Base-by-base conservation (phyloP, 192 early-diverging fungal genomes). In the Backusella psychrophila region DNA sequence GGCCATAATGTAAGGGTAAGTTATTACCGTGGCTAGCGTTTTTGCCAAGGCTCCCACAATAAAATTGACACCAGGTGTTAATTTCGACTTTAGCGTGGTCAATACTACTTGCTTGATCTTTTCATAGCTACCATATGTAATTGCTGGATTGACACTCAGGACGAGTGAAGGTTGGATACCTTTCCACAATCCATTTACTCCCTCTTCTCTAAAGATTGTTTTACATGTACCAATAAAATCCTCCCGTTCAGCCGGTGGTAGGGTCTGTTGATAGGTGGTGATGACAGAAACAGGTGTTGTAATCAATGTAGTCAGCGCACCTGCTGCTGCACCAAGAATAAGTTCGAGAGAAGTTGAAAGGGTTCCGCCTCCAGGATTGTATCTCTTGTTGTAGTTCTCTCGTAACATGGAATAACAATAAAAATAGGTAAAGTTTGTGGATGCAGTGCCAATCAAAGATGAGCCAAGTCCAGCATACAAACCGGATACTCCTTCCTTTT, bases 1-100 rank as follows among this genome's bases (percentile, higher is more conserved):
- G 56, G 98, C 98, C 98, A 99, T 98, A 81, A 99, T 99, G 78
- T 98, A 99, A 29, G 98, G 97, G 76, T 99, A 95, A 19, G 91
- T 94, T 68, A 93, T 78, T 15, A 93, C 82, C 26, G 94, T 96
- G 7, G 93, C 98, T 80, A 99, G 81, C 0, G 96, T 96, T 78
- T 99, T 99, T 42, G 94, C 89, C 33, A 98, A 66, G 12, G 98
- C 98, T n/a, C 96, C 97, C 36, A 95, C 90, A 80, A 93, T 85
- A 76, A 99, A 99, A n/a, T 93, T 92, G 77, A 96, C 87, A n/a
- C 88, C 90, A 19, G 94, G 88, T 14, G 90, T 84, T 77, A 99
- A 78, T 21, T 72, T 75, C 80, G 83, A 83, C 11, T 66, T 79
- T n/a, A 86, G 71, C 73, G 85, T 81, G 77, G 90, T 82, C 66